Percentiles rank a stretch among this genome's conserved stretches.
phyloP scores from a whole-genome alignment of 257 asterid species.

The Lavandula angustifolia region DNA sequence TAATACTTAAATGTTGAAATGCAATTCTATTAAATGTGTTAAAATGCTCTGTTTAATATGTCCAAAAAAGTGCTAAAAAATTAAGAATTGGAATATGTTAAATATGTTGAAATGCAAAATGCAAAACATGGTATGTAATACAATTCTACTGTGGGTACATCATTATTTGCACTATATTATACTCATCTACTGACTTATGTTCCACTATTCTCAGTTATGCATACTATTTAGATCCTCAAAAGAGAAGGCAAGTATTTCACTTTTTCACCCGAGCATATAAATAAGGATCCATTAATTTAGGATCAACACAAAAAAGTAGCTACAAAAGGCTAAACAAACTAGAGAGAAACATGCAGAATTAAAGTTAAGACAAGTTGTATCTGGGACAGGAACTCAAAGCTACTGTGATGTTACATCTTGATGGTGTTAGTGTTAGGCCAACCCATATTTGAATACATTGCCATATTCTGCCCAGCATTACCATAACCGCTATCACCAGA shows the following conservation, averaged over 20 bases:
- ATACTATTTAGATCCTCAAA: too few species aligned
- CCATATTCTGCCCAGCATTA: slow-evolving; percentile 50
- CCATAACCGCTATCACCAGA: slow-evolving; percentile 57
- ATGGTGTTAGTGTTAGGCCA: slow-evolving; percentile 66
- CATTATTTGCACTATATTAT: too few species aligned
- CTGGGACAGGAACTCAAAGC: slow-evolving; percentile 15
- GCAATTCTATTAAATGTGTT: too few species aligned
- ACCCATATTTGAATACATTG: slow-evolving; percentile 54
- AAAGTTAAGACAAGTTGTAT: slow-evolving; percentile 12
- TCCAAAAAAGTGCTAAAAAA: too few species aligned
- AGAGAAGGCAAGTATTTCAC: background rate
- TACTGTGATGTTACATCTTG: slow-evolving; percentile 41
- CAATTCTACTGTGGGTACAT: too few species aligned
- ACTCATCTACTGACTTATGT: too few species aligned
- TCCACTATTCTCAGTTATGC: too few species aligned
- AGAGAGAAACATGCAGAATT: background rate
- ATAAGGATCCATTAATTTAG: background rate
- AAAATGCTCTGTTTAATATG: too few species aligned
- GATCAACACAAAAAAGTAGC: background rate
- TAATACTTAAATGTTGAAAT: too few species aligned
- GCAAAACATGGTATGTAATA: too few species aligned
- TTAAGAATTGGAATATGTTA: too few species aligned
- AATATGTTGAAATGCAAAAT: too few species aligned
- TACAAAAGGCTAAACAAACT: background rate
- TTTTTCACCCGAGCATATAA: background rate